Conservation (phyloP, 2,329 filamentous ascomycete species). For the Stromatinia cepivora region DNA sequence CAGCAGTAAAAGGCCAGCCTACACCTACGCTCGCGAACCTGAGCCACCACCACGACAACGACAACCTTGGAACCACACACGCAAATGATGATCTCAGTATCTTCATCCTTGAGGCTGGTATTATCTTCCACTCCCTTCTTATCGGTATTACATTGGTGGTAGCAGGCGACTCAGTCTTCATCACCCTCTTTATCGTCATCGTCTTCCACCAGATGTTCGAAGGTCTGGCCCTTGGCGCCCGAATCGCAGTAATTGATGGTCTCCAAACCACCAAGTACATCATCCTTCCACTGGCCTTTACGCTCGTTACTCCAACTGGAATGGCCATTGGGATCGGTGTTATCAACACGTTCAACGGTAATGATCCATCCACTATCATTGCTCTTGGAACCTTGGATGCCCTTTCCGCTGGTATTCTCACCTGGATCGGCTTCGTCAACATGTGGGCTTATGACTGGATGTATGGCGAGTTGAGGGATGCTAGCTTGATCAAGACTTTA, state of each 20-base stretch:
- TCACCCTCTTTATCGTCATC: conserved; percentile 65
- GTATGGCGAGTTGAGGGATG: conserved; percentile 47
- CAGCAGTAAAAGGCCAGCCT: neutral
- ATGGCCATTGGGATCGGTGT: conserved; percentile 81
- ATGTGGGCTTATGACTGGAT: conserved; percentile 80
- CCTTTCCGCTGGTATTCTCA: conserved; percentile 70
- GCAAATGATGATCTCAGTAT: conserved; percentile 4
- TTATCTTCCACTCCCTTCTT: conserved; percentile 73
- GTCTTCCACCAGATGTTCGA: conserved; percentile 80
- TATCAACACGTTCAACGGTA: conserved; percentile 70
- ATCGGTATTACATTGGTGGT: conserved; percentile 55
- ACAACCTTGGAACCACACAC: neutral
- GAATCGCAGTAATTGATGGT: conserved; percentile 56
- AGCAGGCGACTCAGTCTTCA: conserved; percentile 55
- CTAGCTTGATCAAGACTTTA: neutral
- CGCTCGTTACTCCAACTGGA: conserved; percentile 71
- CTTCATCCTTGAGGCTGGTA: conserved; percentile 65
- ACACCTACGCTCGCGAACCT: neutral
- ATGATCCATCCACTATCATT: conserved; percentile 65
- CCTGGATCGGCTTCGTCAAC: conserved; percentile 79
- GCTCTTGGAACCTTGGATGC: conserved; percentile 74
- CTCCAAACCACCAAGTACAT: conserved; percentile 49
- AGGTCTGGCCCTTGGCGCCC: conserved; percentile 70
- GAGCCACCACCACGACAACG: neutral
- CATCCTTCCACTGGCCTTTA: conserved; percentile 62